Evolutionary conservation across 805 yeast genomes (phyloP).

Genomic region (Starmera quercuum): DNA sequence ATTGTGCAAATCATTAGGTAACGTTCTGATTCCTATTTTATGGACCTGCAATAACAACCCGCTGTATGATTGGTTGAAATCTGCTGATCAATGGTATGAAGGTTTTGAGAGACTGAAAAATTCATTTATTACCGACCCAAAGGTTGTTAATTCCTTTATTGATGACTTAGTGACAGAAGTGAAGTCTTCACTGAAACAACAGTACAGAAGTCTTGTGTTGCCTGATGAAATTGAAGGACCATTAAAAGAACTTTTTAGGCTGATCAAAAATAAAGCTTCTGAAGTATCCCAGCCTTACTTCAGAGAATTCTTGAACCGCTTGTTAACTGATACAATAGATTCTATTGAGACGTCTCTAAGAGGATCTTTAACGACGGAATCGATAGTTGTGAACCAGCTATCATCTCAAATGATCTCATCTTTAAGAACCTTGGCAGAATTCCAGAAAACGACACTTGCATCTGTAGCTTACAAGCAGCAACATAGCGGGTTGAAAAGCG

Average conservation of each 20-base stretch:
- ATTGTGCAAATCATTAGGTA: constrained; percentile 79
- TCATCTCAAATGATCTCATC: constrained; percentile 55
- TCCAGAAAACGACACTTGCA: constrained; percentile 13
- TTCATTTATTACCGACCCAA: constrained; percentile 4
- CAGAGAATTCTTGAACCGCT: constrained; percentile 17
- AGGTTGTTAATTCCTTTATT: constrained; percentile 1
- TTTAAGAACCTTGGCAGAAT: constrained; percentile 41
- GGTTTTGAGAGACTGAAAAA: constrained; percentile 7
- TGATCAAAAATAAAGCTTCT: constrained; percentile 16
- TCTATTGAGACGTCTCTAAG: constrained; percentile 61
- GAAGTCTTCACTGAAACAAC: constrained; percentile 3
- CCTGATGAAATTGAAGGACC: constrained; percentile 2
- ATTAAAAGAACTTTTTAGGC: constrained; percentile 4
- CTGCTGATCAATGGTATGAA: constrained; percentile 11
- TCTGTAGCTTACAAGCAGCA: not conserved
- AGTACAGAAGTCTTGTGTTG: constrained; percentile 4
- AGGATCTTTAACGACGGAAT: constrained; percentile 33
- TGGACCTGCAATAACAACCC: constrained; percentile 42
- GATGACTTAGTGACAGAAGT: constrained; percentile 8
- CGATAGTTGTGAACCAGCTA: constrained; percentile 45
- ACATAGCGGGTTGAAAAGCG: not conserved
- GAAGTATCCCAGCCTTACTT: constrained; percentile 24
- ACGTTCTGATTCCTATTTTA: constrained; percentile 72
- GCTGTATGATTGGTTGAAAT: constrained; percentile 5
- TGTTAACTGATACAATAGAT: constrained; percentile 50